Conservation (phyloP, 2,329 filamentous ascomycete genomes). For the Venturia nashicola region DNA sequence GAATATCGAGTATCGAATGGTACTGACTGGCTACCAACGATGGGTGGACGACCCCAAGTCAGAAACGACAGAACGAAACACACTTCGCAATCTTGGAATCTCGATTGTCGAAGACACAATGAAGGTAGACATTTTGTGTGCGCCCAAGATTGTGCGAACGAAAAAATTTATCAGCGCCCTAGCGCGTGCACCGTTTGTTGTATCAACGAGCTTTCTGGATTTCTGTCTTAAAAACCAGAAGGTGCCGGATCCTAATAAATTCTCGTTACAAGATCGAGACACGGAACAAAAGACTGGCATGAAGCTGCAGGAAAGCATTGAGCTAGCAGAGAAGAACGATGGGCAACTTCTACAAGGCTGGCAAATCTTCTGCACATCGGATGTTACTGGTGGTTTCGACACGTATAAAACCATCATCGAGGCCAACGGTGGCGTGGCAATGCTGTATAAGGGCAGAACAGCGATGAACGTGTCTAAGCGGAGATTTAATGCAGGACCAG, state of each 20-base stretch:
- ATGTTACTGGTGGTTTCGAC: slow-evolving; percentile 68
- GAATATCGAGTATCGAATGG: slow-evolving; percentile 59
- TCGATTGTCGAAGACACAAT: slow-evolving; percentile 63
- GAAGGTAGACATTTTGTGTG: slow-evolving; percentile 74
- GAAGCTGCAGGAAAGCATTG: slow-evolving; percentile 53
- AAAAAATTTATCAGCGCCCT: slow-evolving; percentile 87
- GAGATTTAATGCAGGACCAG: slow-evolving; percentile 20
- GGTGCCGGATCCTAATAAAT: slow-evolving; percentile 52
- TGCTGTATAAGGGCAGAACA: slow-evolving; percentile 62
- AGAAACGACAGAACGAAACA: slow-evolving; percentile 62
- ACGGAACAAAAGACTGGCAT: slow-evolving; percentile 63
- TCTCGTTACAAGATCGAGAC: slow-evolving; percentile 56
- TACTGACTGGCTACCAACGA: slow-evolving; percentile 71
- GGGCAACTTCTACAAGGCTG: slow-evolving; percentile 63
- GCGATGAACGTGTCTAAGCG: slow-evolving; percentile 42
- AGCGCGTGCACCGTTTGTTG: slow-evolving; percentile 64
- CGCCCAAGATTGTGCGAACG: slow-evolving; percentile 76
- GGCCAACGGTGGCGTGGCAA: slow-evolving; percentile 77
- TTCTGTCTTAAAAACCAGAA: slow-evolving; percentile 58
- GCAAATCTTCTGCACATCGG: slow-evolving; percentile 72
- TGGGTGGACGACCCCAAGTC: slow-evolving; percentile 65
- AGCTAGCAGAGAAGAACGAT: slow-evolving; percentile 62
- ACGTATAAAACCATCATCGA: slow-evolving; percentile 78
- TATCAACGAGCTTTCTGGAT: slow-evolving; percentile 70
- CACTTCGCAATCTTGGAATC: slow-evolving; percentile 73